Evolutionary conservation across 371 early-diverging fungal species (phyloP).

Genomic region (Mucor circinelloides): DNA sequence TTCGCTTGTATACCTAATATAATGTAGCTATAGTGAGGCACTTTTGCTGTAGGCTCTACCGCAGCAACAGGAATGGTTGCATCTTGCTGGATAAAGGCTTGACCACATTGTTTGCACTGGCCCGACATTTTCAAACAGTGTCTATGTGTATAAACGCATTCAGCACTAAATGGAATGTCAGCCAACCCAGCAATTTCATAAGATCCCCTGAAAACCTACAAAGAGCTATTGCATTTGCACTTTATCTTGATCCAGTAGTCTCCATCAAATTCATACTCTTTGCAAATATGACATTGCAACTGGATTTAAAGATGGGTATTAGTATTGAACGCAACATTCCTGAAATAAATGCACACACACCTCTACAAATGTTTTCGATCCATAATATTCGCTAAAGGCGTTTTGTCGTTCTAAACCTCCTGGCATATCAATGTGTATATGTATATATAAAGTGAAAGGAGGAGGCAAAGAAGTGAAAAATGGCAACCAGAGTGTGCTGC

Average conservation of each 20-base stretch:
- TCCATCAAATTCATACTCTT: background rate
- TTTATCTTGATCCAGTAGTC: constrained; percentile 4
- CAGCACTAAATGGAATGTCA: background rate
- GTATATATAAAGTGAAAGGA: background rate
- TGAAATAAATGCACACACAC: background rate
- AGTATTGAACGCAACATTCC: too few relatives aligned
- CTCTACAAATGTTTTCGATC: constrained; percentile 1
- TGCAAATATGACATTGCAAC: constrained; percentile 4
- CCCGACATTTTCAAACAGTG: background rate
- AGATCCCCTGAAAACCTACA: background rate
- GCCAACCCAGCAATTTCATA: too few relatives aligned
- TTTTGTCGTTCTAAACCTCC: constrained; percentile 13
- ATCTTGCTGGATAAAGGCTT: background rate
- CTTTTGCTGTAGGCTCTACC: background rate
- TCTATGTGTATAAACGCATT: background rate
- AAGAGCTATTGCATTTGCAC: background rate
- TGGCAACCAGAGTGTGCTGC: background rate
- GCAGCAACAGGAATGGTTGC: background rate
- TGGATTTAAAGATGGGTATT: background rate
- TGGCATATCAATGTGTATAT: background rate
- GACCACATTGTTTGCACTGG: background rate
- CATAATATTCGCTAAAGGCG: constrained; percentile 3
- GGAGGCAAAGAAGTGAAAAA: background rate
- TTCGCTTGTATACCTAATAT: background rate
- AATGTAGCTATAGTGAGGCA: background rate